phyloP scores from a whole-genome alignment of 164 flowering plant species.

The Vitis amurensis region DNA sequence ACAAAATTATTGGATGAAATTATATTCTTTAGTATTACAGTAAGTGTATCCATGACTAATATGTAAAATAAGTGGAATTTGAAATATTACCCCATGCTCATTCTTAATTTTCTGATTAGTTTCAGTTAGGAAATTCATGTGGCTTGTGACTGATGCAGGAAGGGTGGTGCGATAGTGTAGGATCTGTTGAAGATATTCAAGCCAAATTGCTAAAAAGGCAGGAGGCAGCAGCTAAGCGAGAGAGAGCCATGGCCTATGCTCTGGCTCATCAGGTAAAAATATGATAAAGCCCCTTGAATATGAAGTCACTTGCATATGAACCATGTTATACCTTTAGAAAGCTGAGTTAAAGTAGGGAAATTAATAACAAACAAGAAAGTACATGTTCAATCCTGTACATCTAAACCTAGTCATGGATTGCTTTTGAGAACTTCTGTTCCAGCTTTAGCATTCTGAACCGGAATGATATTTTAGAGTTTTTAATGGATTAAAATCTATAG shows the following conservation, averaged over 20 bases:
- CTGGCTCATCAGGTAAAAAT: slow-evolving; percentile 83
- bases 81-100: too few species aligned
- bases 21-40: too few species aligned
- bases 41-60: too few species aligned
- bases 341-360: not conserved
- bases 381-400: not conserved
- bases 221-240: slow-evolving; percentile 99
- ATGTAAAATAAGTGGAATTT: too few species aligned
- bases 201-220: slow-evolving; percentile 87
- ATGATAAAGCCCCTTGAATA: not conserved
- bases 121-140: not conserved
- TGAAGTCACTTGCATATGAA: not conserved
- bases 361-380: not conserved
- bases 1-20: too few species aligned
- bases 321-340: not conserved
- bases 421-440: too few species aligned
- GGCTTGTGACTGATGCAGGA: slow-evolving; percentile 50
- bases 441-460: too few species aligned
- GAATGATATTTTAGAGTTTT: too few species aligned
- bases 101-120: too few species aligned
- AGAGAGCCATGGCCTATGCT: slow-evolving; percentile 99
- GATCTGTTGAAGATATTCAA: slow-evolving; percentile 93
- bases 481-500: too few species aligned
- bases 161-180: slow-evolving; percentile 96
- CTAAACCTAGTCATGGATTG: too few species aligned